Evolutionary conservation across 306 rosid genomes (phyloP).

Genomic region (Lathyrus tuberosus): DNA sequence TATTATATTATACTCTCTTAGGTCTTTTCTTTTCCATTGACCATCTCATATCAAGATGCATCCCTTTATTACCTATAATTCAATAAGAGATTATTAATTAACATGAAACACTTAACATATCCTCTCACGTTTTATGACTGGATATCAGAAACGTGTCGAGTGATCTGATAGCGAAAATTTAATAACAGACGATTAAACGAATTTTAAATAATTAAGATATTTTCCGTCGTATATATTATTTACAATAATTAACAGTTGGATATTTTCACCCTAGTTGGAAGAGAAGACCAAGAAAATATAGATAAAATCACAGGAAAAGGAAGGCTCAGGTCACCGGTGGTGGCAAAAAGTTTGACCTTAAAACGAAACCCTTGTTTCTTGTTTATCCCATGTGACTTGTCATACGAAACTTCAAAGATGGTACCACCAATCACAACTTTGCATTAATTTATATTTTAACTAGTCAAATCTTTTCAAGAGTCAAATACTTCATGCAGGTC

Average conservation of each 20-base stretch:
- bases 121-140: too few species aligned
- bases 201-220: too few species aligned
- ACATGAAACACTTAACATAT: too few species aligned
- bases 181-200: too few species aligned
- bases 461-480: conserved; percentile 45
- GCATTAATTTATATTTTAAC: conserved; percentile 12
- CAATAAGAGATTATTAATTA: too few species aligned
- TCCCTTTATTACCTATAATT: too few species aligned
- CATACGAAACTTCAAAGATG: conserved; percentile 73
- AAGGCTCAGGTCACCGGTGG: conserved; percentile 41
- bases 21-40: conserved; percentile 38
- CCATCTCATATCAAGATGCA: not conserved
- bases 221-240: too few species aligned
- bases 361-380: conserved; percentile 30
- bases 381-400: conserved; percentile 53
- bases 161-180: too few species aligned
- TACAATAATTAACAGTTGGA: not conserved
- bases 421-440: conserved; percentile 40
- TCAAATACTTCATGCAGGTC: conserved; percentile 63
- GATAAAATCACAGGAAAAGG: not conserved
- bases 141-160: too few species aligned
- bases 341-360: conserved; percentile 55
- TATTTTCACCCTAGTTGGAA: not conserved
- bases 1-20: conserved; percentile 29
- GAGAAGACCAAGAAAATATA: conserved; percentile 30